phyloP scores from a whole-genome alignment of 176 grass and related monocot species.

The Aegilops speltoides region DNA sequence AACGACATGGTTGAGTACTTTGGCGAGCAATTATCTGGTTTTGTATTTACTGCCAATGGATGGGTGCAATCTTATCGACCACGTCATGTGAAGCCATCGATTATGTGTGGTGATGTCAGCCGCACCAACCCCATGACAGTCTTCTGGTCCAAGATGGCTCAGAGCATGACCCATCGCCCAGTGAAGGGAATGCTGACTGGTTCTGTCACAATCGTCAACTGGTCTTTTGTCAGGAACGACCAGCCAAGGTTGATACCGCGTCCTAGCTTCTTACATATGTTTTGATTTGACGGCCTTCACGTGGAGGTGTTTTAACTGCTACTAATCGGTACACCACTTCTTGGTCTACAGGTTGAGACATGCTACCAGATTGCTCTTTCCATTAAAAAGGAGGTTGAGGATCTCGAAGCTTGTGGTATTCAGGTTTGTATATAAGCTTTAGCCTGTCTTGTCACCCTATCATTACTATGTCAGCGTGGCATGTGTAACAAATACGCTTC shows the following conservation, averaged over 20 bases:
- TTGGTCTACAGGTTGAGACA: slow-evolving; percentile 62
- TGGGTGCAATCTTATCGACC: slow-evolving; percentile 99
- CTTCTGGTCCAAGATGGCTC: slow-evolving; percentile 86
- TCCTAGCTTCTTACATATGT: slow-evolving; percentile 11
- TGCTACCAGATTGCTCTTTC: slow-evolving; percentile 98
- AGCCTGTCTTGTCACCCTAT: neutral
- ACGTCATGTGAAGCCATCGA: slow-evolving; percentile 87
- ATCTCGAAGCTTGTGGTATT: slow-evolving; percentile 83
- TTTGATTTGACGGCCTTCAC: neutral
- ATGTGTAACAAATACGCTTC: slow-evolving; percentile 1
- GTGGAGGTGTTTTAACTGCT: slow-evolving; percentile 7
- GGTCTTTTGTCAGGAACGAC: slow-evolving; percentile 98
- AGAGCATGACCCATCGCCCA: slow-evolving; percentile 88
- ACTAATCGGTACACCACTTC: neutral
- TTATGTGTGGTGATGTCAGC: slow-evolving; percentile 97
- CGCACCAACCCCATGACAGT: slow-evolving; percentile 93
- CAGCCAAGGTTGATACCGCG: slow-evolving; percentile 68
- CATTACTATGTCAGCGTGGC: slow-evolving; percentile 1
- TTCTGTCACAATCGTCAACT: slow-evolving; percentile 95
- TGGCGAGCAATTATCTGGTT: slow-evolving; percentile 92
- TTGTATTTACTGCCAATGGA: slow-evolving; percentile 94
- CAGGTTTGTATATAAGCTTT: slow-evolving; percentile 47
- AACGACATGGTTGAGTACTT: slow-evolving; percentile 99
- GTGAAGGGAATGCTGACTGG: slow-evolving; percentile 99
- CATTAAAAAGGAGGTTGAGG: slow-evolving; percentile 97